These are phyloP conservation scores for Strigomonas oncopelti DNA, from an alignment of 208 protist species.

Conservation along the genomic window DNA sequence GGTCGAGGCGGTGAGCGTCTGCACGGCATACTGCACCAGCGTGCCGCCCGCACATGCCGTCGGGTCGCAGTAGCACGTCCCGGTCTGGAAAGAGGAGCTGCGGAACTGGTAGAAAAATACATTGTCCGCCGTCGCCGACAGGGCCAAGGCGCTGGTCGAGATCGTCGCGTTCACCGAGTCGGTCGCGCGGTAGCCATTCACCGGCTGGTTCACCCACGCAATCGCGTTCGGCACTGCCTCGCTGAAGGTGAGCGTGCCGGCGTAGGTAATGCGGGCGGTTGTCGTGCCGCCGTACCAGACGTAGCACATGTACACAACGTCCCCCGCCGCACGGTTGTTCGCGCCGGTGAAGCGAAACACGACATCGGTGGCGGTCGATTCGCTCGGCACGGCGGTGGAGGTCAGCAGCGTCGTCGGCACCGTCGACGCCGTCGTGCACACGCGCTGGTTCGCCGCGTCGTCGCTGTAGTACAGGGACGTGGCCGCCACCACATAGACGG, in stretches of 20 bases:
- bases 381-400: slow-evolving; percentile 24
- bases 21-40: slow-evolving; percentile 30
- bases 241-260: slow-evolving; percentile 34
- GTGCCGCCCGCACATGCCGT: slow-evolving; percentile 37
- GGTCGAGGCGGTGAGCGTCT: slow-evolving; percentile 19
- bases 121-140: slow-evolving; percentile 36
- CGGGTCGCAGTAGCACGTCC: slow-evolving; percentile 77
- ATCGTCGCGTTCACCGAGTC: slow-evolving; percentile 42
- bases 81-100: slow-evolving; percentile 27
- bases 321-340: slow-evolving; percentile 30
- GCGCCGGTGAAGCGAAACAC: slow-evolving; percentile 41
- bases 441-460: slow-evolving; percentile 17
- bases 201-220: slow-evolving; percentile 16
- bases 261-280: slow-evolving; percentile 48
- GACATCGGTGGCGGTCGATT: slow-evolving; percentile 21
- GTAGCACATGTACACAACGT: slow-evolving; percentile 72
- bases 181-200: slow-evolving; percentile 39
- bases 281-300: slow-evolving; percentile 35
- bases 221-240: slow-evolving; percentile 45
- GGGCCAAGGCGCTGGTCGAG: slow-evolving; percentile 31
- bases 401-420: slow-evolving; percentile 31
- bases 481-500: slow-evolving; percentile 39
- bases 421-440: slow-evolving; percentile 45
- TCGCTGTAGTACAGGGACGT: slow-evolving; percentile 28
- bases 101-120: slow-evolving; percentile 80